Evolutionary conservation across 495 filamentous ascomycete genomes (phyloP), one percentile per base, ranked within the genome.

Genomic region (Penicillium cosmopolitanum): DNA sequence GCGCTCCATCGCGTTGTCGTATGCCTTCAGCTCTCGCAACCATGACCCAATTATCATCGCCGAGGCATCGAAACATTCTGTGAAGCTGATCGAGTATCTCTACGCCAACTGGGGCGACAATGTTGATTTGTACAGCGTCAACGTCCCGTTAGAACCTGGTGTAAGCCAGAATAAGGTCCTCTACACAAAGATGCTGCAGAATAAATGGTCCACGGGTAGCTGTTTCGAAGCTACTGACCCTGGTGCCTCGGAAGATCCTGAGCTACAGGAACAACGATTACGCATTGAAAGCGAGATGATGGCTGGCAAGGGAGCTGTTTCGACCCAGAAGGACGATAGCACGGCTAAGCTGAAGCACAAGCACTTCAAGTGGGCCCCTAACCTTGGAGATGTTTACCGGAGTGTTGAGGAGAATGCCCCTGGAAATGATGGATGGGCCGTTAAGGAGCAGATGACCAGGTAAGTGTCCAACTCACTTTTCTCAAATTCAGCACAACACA

Each of bases 351-450:
- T 80, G 78, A 75, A 75, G 57, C 89, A 93, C 71, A 92, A 89
- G 71, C 90, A 96, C 72, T 98, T 97, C 77, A 91, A 91, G 74
- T 98, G 95, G 95, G 84, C 89, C 56, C 95, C 95, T 1, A 85
- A 85, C 56, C 95, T 97, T 72, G 77, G 82, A 18, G 93, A 97
- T 77, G 90, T 98, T 2, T 88, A 90, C 70, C 82, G 86, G 60
- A 92, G 88, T 53, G 92, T 97, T 25, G 88, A 95, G 62, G 84
- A 90, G 57, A 85, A 86, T 55, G 77, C 76, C 50, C 89, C 92
- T 15, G 95, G 95, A 21, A 96, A 93, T 73, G 95, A 98, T 80
- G 95, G 95, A 36, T 97, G 94, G 95, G 87, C 86, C 13, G 89
- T 98, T 12, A 89, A 89, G 72, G 87, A 93, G 71, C 89, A 91